Evolutionary conservation across 1,139 yeast species (phyloP).

Genomic region (Blastobotrys illinoisensis): DNA sequence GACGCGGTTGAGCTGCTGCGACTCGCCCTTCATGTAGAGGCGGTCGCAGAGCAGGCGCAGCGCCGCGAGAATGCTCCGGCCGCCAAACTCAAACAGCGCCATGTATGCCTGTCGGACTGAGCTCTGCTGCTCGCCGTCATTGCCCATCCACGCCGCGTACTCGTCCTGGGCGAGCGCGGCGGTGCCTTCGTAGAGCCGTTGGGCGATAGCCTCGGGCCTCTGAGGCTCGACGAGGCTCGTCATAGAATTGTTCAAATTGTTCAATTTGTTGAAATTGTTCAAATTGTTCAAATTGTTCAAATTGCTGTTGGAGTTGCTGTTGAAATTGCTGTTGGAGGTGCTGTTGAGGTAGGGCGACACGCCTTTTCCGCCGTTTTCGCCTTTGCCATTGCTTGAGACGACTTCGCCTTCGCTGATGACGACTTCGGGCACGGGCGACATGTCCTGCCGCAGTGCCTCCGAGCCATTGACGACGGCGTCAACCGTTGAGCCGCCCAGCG

Average conservation of each 20-base stretch:
- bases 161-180: constrained; percentile 23
- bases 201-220: constrained; percentile 16
- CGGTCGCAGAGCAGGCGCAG: constrained; percentile 58
- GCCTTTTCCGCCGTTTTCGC: no score
- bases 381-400: no score
- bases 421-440: background rate
- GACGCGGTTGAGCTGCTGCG: constrained; percentile 73
- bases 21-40: constrained; percentile 72
- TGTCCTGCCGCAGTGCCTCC: background rate
- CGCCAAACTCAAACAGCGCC: constrained; percentile 28
- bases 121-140: constrained; percentile 19
- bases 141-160: constrained; percentile 31
- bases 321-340: no score
- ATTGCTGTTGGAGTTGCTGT: no score
- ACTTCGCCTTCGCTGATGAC: background rate
- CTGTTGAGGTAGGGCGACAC: background rate
- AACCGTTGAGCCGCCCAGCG: no score
- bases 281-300: no score
- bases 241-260: no score
- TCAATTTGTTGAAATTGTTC: no score
- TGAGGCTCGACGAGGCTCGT: background rate
- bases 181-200: constrained; percentile 22
- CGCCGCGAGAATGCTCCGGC: constrained; percentile 39
- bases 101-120: constrained; percentile 27
- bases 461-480: constrained; percentile 1